Base-by-base conservation (phyloP, 805 yeast genomes). In the Nakazawaea ernobii region DNA sequence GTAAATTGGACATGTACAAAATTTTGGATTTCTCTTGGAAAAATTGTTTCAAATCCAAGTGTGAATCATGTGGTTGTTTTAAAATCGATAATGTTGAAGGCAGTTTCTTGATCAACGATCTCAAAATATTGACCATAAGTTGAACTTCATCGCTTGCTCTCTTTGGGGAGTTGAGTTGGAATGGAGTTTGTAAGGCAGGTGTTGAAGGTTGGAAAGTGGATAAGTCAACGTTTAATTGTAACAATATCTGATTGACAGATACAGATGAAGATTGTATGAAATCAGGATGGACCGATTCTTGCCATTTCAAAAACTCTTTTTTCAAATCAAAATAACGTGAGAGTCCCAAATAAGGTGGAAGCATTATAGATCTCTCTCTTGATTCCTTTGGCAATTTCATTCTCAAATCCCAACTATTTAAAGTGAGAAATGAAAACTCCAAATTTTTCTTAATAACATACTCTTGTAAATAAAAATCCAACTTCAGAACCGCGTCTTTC, bases 361-460 rank as follows among this genome's bases (percentile, higher is more conserved):
- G 71, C 4, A 72, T 75, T 49, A 85, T 81, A 9, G 79, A 75
- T 59, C 84, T 80, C 59, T 87, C 95, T 36, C 88, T 71, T 7
- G 95, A 87, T 61, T 89, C 95, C 42, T 95, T 74, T 10, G 86
- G 84, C 32, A 91, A 66, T 58, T 83, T 84, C 42, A 91, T 91
- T 50, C 90, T 74, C 42, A 90, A 67, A 56, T 83, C 83, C 83
- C 84, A 81, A 13, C 76, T 68, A 57, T 80, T 79, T 51, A 79
- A 69, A 0, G 89, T 74, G 42, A 89, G 82, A 54, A 89, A 78
- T 3, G 81, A 70, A 60, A 86, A 83, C 35, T 80, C 82, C 42
- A 64, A 61, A 9, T 68, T 68, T 35, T 69, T 62, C 30, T 69
- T 55, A 10, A 72, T 60, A 30, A 77, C 59, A 41, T 67, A 59